A percentile compares a stretch with the other conserved stretches of the same genome.
Evolutionary conservation across 495 filamentous ascomycete genomes (phyloP).

Genomic region (Aspergillus nanangensis): DNA sequence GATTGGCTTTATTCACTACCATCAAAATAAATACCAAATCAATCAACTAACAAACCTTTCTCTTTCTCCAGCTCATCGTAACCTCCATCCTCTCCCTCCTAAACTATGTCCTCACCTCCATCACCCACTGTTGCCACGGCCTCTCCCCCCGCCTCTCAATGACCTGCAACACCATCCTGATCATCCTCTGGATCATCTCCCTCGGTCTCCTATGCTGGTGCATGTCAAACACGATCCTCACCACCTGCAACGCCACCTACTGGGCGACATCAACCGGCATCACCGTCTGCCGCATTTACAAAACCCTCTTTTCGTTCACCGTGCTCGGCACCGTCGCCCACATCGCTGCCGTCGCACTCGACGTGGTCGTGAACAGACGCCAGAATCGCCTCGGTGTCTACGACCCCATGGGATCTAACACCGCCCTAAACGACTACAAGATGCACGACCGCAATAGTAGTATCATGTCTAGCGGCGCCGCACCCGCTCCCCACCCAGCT

Average conservation of each 20-base stretch:
- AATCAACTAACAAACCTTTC: conserved; percentile 1
- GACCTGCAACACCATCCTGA: conserved; percentile 44
- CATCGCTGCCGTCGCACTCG: conserved; percentile 45
- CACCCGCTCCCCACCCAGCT: conserved; percentile 1
- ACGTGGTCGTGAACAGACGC: conserved; percentile 42
- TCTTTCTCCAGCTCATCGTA: conserved; percentile 43
- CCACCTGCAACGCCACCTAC: conserved; percentile 47
- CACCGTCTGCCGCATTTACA: conserved; percentile 60
- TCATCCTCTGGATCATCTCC: conserved; percentile 53
- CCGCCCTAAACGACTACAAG: conserved; percentile 28
- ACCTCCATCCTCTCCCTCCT: conserved; percentile 53
- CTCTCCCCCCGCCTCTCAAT: conserved; percentile 55
- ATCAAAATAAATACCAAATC: conserved; percentile 5
- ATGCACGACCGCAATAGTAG: conserved; percentile 24
- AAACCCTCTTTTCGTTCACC: conserved; percentile 61
- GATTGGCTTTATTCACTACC: background rate
- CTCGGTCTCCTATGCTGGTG: conserved; percentile 55
- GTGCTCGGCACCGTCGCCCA: conserved; percentile 44
- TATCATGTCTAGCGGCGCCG: conserved; percentile 9
- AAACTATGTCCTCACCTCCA: conserved; percentile 46
- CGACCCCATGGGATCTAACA: conserved; percentile 28
- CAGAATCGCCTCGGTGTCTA: conserved; percentile 45
- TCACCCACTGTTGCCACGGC: conserved; percentile 52
- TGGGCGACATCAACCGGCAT: conserved; percentile 57
- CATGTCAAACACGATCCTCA: conserved; percentile 51